These are phyloP conservation scores for Arthrobotrys conoides DNA, from an alignment of 2,329 filamentous ascomycete species.

Conservation along the genomic window DNA sequence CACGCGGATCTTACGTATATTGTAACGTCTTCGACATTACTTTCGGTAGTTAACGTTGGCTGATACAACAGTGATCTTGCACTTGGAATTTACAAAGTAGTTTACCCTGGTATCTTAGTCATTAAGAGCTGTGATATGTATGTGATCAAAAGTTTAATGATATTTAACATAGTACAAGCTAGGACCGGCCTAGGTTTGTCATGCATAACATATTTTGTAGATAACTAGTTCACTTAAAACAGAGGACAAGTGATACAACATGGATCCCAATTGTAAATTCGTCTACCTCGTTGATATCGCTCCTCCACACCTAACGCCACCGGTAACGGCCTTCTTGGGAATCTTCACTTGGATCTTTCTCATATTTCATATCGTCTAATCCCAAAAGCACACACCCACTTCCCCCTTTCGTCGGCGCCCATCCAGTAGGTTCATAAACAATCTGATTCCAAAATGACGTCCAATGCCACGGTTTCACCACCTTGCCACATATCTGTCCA, in stretches of 20 bases:
- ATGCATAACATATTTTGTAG: no score
- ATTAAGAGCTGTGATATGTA: no score
- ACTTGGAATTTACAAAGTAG: no score
- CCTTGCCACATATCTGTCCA: constrained; percentile 13
- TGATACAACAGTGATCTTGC: no score
- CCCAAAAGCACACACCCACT: constrained; percentile 26
- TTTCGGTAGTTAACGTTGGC: constrained; percentile 3
- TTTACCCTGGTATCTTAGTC: no score
- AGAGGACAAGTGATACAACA: no score
- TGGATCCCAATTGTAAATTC: no score
- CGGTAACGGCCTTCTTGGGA: not conserved
- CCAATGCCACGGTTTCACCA: constrained; percentile 42
- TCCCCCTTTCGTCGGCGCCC: not conserved
- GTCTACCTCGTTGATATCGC: not conserved
- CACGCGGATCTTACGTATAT: constrained; percentile 33
- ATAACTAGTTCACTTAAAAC: no score
- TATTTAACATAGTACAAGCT: no score
- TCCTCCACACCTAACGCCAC: not conserved
- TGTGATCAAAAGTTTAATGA: no score
- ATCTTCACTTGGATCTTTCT: no score
- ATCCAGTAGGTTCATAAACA: not conserved
- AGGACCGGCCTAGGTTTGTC: no score
- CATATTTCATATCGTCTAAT: constrained; percentile 9
- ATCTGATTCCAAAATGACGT: constrained; percentile 34
- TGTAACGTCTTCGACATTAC: not conserved